Evolutionary conservation across 306 rosid species (phyloP).

Genomic region (Elaeagnus macrophylla): DNA sequence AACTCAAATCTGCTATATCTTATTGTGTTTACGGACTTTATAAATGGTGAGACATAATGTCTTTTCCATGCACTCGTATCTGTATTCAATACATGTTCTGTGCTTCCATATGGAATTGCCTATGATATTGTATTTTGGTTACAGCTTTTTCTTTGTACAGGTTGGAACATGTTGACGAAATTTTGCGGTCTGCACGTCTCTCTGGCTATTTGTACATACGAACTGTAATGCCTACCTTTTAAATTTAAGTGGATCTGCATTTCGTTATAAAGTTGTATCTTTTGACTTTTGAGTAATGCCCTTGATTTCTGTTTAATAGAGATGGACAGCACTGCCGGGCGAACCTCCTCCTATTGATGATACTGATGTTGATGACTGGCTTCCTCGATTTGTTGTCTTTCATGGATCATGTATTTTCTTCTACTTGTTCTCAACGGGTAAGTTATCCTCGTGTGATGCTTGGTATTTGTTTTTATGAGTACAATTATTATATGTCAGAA

Average conservation of each 20-base stretch:
- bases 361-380: constrained; percentile 72
- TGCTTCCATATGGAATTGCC: background rate
- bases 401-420: constrained; percentile 67
- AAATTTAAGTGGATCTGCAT: constrained; percentile 9
- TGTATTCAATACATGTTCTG: background rate
- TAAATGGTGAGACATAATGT: background rate
- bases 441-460: background rate
- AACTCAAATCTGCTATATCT: no score
- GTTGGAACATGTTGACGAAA: constrained; percentile 72
- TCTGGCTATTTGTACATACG: constrained; percentile 73
- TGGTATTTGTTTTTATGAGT: no score
- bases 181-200: constrained; percentile 73
- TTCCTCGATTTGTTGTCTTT: constrained; percentile 81
- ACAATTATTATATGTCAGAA: background rate
- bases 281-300: constrained; percentile 8
- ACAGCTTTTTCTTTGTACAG: constrained; percentile 23
- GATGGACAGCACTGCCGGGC: constrained; percentile 79
- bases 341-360: constrained; percentile 84
- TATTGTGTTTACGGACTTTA: no score
- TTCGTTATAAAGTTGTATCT: constrained; percentile 4
- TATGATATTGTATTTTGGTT: background rate
- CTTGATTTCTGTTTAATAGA: constrained; percentile 25
- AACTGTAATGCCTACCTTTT: constrained; percentile 42
- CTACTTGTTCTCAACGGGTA: constrained; percentile 69
- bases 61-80: background rate